Evolutionary conservation across 441 rosid genomes (phyloP), one percentile per base, ranked within the genome.

Genomic region (Metrosideros polymorpha): DNA sequence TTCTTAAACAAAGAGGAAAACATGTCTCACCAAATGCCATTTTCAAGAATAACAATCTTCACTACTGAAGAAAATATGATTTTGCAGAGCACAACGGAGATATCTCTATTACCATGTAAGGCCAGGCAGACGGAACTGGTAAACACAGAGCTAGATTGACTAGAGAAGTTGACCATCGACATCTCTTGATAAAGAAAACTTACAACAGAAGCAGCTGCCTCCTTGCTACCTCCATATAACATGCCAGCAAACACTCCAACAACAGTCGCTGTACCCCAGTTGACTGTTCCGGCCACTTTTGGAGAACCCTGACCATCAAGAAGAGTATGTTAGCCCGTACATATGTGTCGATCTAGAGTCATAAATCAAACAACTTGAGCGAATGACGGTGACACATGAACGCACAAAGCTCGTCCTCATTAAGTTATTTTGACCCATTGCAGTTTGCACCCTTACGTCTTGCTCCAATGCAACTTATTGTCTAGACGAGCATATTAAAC

Each of bases 221-320:
- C 99, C 92, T 94, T 95, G 95, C 98, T 94, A 25, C 98, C 99
- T 84, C 98, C 99, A 90, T 95, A 95, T 17, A 97, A 54, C 95
- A 96, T 88, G 88, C 99, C 99, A 24, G 97, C 98, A 88, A 94
- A 96, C 47, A 97, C 91, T 79, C 96, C 98, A 84, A 96, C 84
- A 29, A 96, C 95, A 12, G 99, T 94, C 9, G 98, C 95, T n/a
- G 98, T 90, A 84, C 98, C 98, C 98, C 99, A 94, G 88, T 94
- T 92, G 35, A 91, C 98, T 52, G 92, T 94, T 88, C 97, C 99
- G 57, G 96, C 92, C 88, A 93, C 82, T 88, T 94, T 93, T 18
- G 85, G 88, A 27, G 92, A 82, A 83, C 29, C 88, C 99, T 96
- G 90, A 87, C 86, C 82, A 53, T 47, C 52, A 66, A 75, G 50